Evolutionary conservation across 495 filamentous ascomycete species (phyloP).

Genomic region (Ramalina peruviana): DNA sequence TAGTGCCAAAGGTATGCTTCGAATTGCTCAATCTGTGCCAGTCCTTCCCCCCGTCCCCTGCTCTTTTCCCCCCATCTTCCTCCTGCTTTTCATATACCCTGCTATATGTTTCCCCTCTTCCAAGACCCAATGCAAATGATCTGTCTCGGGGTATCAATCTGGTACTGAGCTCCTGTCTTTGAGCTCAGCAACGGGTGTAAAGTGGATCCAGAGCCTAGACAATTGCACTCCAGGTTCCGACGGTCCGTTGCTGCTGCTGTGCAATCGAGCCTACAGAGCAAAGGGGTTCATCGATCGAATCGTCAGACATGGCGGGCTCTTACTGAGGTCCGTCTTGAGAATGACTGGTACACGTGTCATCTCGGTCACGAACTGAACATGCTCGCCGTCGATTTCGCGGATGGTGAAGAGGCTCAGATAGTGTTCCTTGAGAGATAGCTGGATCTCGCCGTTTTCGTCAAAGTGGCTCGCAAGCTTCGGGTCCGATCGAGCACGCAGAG

Average conservation of each 20-base stretch:
- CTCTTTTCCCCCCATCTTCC: no score
- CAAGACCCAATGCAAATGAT: no score
- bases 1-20: background rate
- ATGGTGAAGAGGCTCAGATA: conserved; percentile 82
- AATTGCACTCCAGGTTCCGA: background rate
- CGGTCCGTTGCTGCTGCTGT: background rate
- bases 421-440: conserved; percentile 87
- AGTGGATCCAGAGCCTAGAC: background rate
- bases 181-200: no score
- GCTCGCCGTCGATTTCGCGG: conserved; percentile 83
- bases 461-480: conserved; percentile 71
- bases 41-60: no score
- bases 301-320: conserved; percentile 98
- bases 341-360: conserved; percentile 95
- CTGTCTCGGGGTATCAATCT: no score
- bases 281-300: conserved; percentile 96
- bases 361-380: conserved; percentile 95
- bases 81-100: no score
- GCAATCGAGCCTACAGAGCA: conserved; percentile 44
- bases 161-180: no score
- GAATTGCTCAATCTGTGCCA: no score
- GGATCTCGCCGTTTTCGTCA: conserved; percentile 54
- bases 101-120: no score
- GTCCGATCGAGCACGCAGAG: conserved; percentile 83
- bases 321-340: conserved; percentile 92